phyloP scores from a whole-genome alignment of 306 rosid species.

The Sindora glabra region DNA sequence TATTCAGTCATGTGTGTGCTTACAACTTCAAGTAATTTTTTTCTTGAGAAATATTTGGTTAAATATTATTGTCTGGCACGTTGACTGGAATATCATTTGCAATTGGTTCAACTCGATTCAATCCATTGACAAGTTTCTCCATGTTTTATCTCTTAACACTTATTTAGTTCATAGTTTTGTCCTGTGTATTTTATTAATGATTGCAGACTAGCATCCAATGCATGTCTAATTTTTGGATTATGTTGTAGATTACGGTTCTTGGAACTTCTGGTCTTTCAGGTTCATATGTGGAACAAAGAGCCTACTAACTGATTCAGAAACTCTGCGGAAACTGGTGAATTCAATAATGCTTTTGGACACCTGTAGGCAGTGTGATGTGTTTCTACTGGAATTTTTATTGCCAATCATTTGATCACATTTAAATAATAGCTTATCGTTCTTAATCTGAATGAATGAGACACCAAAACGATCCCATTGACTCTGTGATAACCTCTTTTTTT shows the following conservation, averaged over 20 bases:
- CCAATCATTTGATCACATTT: constrained; percentile 24
- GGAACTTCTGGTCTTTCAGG: constrained; percentile 99
- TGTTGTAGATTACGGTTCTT: constrained; percentile 72
- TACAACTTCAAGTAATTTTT: background rate
- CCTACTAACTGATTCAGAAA: constrained; percentile 33
- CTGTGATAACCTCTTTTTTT: background rate
- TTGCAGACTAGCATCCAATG: constrained; percentile 5
- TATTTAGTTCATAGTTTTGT: background rate
- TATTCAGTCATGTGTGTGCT: background rate
- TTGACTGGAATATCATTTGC: background rate
- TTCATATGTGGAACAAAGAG: constrained; percentile 87
- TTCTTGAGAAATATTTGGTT: background rate
- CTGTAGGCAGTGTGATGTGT: constrained; percentile 19
- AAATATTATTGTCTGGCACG: background rate
- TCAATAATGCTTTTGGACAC: constrained; percentile 22
- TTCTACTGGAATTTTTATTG: constrained; percentile 21
- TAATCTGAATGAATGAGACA: constrained; percentile 13
- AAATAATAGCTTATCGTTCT: constrained; percentile 47
- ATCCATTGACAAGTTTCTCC: background rate
- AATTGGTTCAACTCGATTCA: background rate
- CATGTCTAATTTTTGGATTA: constrained; percentile 6
- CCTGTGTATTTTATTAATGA: background rate
- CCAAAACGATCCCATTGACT: background rate
- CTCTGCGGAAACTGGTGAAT: constrained; percentile 23
- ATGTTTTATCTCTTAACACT: background rate